Conservation (phyloP, 306 rosid species). For the Lathyrus aphaca region DNA sequence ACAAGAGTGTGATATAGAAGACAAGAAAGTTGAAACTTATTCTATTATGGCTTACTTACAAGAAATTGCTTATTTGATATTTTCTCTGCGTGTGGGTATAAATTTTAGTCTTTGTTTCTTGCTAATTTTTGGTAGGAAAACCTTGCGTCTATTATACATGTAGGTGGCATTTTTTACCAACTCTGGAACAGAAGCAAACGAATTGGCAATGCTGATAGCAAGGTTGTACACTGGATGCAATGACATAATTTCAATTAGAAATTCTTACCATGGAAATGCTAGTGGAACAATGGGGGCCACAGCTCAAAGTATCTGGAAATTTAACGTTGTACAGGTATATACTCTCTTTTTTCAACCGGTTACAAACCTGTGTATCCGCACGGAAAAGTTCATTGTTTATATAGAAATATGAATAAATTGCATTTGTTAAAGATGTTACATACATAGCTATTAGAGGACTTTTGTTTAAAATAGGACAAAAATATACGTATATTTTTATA, state of each 20-base stretch:
- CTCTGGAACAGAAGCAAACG: slow-evolving; percentile 98
- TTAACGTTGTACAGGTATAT: slow-evolving; percentile 72
- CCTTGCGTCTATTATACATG: not conserved
- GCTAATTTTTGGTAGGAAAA: not conserved
- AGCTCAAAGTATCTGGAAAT: slow-evolving; percentile 89
- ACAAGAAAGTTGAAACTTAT: not conserved
- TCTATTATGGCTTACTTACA: no score
- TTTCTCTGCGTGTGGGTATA: not conserved
- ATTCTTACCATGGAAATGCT: slow-evolving; percentile 91
- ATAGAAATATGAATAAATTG: no score
- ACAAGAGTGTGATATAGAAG: not conserved
- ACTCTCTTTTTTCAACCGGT: not conserved
- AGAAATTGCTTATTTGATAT: slow-evolving; percentile 3
- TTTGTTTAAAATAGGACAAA: no score
- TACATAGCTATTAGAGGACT: no score
- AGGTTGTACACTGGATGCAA: slow-evolving; percentile 75
- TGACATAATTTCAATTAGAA: slow-evolving; percentile 85
- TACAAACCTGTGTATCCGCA: no score
- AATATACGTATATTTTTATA: no score
- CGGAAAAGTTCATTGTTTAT: no score
- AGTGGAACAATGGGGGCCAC: slow-evolving; percentile 93
- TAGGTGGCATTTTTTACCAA: slow-evolving; percentile 93
- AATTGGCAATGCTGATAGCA: slow-evolving; percentile 83
- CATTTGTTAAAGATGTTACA: no score
- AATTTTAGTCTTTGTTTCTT: not conserved